phyloP scores from a whole-genome alignment of 2,329 filamentous ascomycete genomes.

The Harringtonia lauricola region DNA sequence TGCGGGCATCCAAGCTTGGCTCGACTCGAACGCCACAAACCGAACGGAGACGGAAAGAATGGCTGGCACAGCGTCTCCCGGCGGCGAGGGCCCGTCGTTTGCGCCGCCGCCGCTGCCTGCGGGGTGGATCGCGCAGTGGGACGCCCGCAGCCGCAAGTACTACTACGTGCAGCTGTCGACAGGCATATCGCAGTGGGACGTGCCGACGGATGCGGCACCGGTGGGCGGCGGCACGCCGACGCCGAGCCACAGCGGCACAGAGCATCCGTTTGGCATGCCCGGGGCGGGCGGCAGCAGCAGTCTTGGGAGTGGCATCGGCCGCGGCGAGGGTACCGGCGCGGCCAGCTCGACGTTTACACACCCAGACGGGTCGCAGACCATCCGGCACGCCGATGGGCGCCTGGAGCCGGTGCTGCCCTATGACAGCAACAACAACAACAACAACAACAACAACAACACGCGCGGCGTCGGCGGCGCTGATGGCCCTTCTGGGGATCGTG shows the following conservation, averaged over 20 bases:
- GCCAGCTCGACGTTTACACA: conserved; percentile 41
- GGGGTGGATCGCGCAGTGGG: conserved; percentile 63
- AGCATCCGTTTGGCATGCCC: conserved; percentile 53
- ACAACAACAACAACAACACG: conserved; percentile 19
- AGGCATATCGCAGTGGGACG: conserved; percentile 64
- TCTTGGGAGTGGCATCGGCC: no score
- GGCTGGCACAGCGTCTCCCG: conserved; percentile 47
- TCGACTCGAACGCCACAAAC: no score
- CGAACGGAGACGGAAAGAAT: no score
- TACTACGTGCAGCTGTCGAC: conserved; percentile 65
- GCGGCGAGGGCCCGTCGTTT: conserved; percentile 47
- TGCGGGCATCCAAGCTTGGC: no score
- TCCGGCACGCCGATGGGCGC: conserved; percentile 48
- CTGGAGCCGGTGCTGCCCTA: conserved; percentile 45
- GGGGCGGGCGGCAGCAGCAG: conserved; percentile 3
- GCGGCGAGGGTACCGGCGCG: no score
- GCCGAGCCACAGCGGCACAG: conserved; percentile 35
- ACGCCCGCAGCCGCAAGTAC: conserved; percentile 51
- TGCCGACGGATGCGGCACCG: conserved; percentile 52
- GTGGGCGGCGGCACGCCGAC: conserved; percentile 43
- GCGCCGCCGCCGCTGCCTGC: conserved; percentile 49
- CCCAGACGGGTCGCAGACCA: conserved; percentile 50
- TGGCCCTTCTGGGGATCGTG: conserved; percentile 35
- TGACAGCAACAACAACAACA: no score
- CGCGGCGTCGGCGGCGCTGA: conserved; percentile 24